A percentile compares a stretch with the other conserved stretches of the same genome.
These are phyloP conservation scores for Rubia balearica DNA, from an alignment of 305 asterid species.

Conservation along the genomic window DNA sequence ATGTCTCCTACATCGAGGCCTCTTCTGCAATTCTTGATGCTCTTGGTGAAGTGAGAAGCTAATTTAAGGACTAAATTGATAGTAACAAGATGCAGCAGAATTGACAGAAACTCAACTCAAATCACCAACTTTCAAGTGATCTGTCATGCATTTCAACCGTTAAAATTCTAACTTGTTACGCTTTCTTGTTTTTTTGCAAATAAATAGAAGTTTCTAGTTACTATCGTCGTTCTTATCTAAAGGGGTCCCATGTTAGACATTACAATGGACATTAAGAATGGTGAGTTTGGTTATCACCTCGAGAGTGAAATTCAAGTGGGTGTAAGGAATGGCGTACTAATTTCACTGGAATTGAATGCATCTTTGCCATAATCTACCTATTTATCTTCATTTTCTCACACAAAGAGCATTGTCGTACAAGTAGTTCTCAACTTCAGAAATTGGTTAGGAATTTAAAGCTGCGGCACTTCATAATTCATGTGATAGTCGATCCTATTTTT, in stretches of 20 bases:
- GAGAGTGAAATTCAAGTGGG: neutral
- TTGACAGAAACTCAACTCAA: neutral
- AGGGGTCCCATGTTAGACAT: no score
- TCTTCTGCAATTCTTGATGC: neutral
- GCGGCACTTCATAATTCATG: neutral
- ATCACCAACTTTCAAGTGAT: no score
- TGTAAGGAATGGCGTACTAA: neutral
- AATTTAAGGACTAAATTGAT: no score
- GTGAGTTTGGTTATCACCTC: no score
- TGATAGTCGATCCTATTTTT: no score
- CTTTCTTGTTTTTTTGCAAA: no score
- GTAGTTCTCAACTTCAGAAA: neutral
- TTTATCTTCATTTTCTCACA: neutral
- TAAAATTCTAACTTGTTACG: neutral
- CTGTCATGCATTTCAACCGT: neutral
- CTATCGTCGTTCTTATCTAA: neutral
- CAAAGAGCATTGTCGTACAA: neutral
- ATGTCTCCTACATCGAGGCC: neutral
- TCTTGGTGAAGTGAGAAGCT: no score
- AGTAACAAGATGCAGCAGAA: no score
- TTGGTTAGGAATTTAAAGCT: neutral
- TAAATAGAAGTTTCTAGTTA: neutral
- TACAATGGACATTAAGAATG: no score
- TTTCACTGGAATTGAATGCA: neutral
- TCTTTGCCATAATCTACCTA: neutral